phyloP scores from a whole-genome alignment of 805 yeast genomes.

The Candida orba region DNA sequence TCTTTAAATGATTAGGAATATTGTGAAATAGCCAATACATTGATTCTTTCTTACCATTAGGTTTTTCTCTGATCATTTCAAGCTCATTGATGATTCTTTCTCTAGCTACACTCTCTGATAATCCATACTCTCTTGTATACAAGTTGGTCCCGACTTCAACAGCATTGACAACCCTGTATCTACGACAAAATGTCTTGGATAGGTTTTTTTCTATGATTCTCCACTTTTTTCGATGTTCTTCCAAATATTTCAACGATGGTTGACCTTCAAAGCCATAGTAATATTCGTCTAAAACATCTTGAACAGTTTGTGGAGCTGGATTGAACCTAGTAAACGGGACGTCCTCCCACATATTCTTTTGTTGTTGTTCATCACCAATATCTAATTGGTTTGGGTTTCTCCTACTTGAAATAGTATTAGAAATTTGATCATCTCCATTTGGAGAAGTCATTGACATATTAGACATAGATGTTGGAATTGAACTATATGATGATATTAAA shows the following conservation, averaged over 20 bases:
- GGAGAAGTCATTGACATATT: too few relatives aligned
- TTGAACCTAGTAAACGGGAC: constrained; percentile 17
- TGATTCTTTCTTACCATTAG: constrained; percentile 22
- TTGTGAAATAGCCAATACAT: constrained; percentile 27
- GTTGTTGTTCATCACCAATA: constrained; percentile 6
- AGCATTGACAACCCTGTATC: constrained; percentile 22
- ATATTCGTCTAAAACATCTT: constrained; percentile 24
- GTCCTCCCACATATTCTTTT: constrained; percentile 14
- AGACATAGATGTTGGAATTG: constrained; percentile 4
- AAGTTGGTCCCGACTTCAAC: constrained; percentile 19
- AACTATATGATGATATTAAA: constrained; percentile 1
- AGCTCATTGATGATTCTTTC: constrained; percentile 19
- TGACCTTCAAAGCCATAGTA: constrained; percentile 23
- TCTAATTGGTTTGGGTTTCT: background rate
- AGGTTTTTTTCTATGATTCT: constrained; percentile 22
- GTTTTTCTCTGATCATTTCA: constrained; percentile 18
- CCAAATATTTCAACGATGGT: constrained; percentile 22
- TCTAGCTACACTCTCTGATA: constrained; percentile 16
- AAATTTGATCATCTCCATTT: too few relatives aligned
- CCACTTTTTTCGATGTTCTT: constrained; percentile 23
- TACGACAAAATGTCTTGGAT: constrained; percentile 22
- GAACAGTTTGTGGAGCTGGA: constrained; percentile 21
- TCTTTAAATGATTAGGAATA: constrained; percentile 21
- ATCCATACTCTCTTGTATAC: constrained; percentile 15
- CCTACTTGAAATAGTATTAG: too few relatives aligned